phyloP scores from a whole-genome alignment of 2,329 filamentous ascomycete genomes.

The Fusarium dimerum region DNA sequence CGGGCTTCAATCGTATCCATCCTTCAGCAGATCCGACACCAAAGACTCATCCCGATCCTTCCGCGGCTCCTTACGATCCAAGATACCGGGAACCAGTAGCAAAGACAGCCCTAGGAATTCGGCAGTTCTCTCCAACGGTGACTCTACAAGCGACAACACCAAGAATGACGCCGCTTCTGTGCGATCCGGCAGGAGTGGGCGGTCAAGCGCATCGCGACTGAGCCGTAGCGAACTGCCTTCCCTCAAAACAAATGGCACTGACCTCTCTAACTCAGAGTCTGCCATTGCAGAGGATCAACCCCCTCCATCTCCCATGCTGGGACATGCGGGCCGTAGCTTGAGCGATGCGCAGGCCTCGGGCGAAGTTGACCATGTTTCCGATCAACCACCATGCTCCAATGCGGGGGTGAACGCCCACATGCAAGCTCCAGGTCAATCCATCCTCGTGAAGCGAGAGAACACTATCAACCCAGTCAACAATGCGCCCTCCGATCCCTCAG shows the following conservation, averaged over 20 bases:
- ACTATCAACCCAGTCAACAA: constrained; percentile 65
- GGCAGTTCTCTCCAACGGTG: constrained; percentile 63
- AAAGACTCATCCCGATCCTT: constrained; percentile 89
- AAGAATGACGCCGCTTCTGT: constrained; percentile 70
- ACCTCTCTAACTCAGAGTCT: constrained; percentile 43
- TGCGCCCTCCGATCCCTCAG: constrained; percentile 45
- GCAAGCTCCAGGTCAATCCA: constrained; percentile 81
- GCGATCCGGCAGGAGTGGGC: constrained; percentile 66
- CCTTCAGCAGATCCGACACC: constrained; percentile 89
- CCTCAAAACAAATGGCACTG: constrained; percentile 43
- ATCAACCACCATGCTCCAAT: constrained; percentile 74
- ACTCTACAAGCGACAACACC: constrained; percentile 53
- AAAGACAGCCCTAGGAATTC: constrained; percentile 83
- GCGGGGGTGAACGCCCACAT: constrained; percentile 58
- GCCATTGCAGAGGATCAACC: constrained; percentile 52
- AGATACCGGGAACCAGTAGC: constrained; percentile 75
- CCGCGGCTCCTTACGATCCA: constrained; percentile 74
- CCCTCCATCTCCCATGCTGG: constrained; percentile 85
- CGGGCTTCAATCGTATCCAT: constrained; percentile 78
- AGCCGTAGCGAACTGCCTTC: constrained; percentile 47
- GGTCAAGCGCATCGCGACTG: constrained; percentile 47
- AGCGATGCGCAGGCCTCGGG: constrained; percentile 79
- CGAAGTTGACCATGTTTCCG: constrained; percentile 93
- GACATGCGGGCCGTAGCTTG: constrained; percentile 75
- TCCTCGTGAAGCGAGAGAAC: constrained; percentile 79